Evolutionary conservation across 2,329 filamentous ascomycete species (phyloP), one percentile per base, ranked within the genome.

Genomic region (Colletotrichum phormii): DNA sequence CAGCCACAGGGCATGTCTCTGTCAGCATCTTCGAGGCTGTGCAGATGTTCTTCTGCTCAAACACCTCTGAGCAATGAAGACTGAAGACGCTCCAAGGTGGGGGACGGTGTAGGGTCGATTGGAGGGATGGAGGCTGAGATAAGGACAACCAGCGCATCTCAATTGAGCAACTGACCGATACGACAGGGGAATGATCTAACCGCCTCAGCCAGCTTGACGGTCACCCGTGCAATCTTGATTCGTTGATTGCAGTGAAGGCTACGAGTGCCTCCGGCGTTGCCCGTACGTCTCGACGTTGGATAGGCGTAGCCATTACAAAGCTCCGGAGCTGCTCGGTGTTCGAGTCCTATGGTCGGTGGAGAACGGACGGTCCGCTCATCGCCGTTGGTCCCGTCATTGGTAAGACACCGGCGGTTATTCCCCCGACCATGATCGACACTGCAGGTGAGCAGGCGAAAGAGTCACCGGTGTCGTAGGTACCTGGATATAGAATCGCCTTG

Each of bases 1-100:
- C 70, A 72, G 60, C 66, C 46, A 64, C 66, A 55, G 54, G 24
- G 33, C 18, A 37, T 49, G 66, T 49, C 55, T 64, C 59, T 70
- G 70, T 70, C 70, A 72, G 70, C 70, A 72, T 22, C 60, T 37
- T 12, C 5, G 35, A 70, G 70, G 70, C 70, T 55, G 60, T 72
- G 70, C 60, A 64, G 29, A 67, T 51, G 42, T 35, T 54, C 53
- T 35, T 59, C 54, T 70, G 65, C 54, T 31, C 53, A 29, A 31
- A 12, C 42, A 11, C 18, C 13, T 42, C 37, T 42, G 37, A 42
- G 37, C 6, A 42, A 15, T 15, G 37, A 42, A 26, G 51, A 68
- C 37, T 26, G 37, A 58, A 22, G 37, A 59, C 42, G 18, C 46
- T 64, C 70, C 54, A 49, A 33, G 29, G 68, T 65, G 61, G 61